These are phyloP conservation scores for Hemisphaericaspora xylanilytica DNA, from an alignment of 1,139 yeast genomes.

Conservation along the genomic window DNA sequence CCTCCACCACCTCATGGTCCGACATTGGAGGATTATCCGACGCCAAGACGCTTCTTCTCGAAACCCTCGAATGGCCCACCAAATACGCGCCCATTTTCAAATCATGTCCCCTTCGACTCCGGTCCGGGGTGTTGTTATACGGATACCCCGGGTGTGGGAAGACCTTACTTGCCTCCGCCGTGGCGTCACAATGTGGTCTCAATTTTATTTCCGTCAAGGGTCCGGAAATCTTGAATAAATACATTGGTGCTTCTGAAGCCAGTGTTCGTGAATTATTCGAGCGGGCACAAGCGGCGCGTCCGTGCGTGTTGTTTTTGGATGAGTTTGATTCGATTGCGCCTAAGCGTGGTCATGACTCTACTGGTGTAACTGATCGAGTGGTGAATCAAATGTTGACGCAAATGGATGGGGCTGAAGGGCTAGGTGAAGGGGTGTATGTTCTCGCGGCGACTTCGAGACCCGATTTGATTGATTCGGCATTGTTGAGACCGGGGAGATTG, in stretches of 20 bases:
- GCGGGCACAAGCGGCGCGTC: constrained; percentile 90
- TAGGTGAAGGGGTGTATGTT: constrained; percentile 87
- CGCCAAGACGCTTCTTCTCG: constrained; percentile 73
- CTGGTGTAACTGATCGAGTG: constrained; percentile 97
- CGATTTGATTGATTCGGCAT: constrained; percentile 91
- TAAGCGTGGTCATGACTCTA: constrained; percentile 95
- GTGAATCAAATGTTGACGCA: constrained; percentile 96
- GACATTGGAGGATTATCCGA: constrained; percentile 86
- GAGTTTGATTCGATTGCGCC: constrained; percentile 98
- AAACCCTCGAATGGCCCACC: constrained; percentile 96
- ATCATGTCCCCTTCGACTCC: constrained; percentile 76
- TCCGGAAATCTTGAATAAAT: constrained; percentile 92
- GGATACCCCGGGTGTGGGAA: constrained; percentile 99
- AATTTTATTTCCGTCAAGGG: constrained; percentile 94
- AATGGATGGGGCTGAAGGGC: constrained; percentile 99
- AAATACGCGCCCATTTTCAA: constrained; percentile 92
- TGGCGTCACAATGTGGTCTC: constrained; percentile 91
- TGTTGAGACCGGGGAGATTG: constrained; percentile 91
- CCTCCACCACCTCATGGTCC: constrained; percentile 56
- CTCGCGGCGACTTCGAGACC: constrained; percentile 96
- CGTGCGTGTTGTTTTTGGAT: constrained; percentile 91
- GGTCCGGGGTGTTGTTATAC: constrained; percentile 87
- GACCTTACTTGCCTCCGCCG: constrained; percentile 88
- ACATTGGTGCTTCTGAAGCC: constrained; percentile 97
- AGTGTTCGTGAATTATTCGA: constrained; percentile 90